Base-by-base conservation (phyloP, 108 stramenopile species). In the Pseudonitzschia delicatissima region DNA sequence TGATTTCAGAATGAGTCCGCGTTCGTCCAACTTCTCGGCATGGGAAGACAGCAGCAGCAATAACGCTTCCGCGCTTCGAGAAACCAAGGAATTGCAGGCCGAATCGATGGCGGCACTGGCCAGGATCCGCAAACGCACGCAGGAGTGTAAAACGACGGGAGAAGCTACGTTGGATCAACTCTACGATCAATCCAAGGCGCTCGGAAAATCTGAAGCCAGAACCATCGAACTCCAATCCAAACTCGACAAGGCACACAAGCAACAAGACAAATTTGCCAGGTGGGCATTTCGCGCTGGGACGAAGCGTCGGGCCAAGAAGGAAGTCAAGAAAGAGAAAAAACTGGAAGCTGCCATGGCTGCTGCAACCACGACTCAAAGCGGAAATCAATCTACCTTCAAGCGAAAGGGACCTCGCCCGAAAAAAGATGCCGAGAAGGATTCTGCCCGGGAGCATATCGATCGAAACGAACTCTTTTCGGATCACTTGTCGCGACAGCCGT, bases 21-120 rank as follows among this genome's bases (percentile, higher is more conserved):
- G n/a, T n/a, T n/a, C n/a, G n/a, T n/a, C n/a, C n/a, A n/a, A n/a
- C n/a, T n/a, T n/a, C n/a, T n/a, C n/a, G n/a, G n/a, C n/a, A n/a
- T n/a, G n/a, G n/a, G n/a, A n/a, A n/a, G n/a, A 32, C 55, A 32
- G 7, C 29, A 57, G 18, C 55, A 57, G 9, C 55, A 57, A 57
- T 27, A 57, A 35, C 32, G 55, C 27, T 17, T 8, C 3, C 20
- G n/a, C 23, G 21, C 2, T 48, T 23, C 21, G 4, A 23, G 53
- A 55, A 28, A 28, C 31, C 13, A 55, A 55, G 27, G 34, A 55
- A 12, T 1, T 53, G 15, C 52, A 53, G 15, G 9, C 23, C 26
- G 27, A 15, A 31, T 27, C 26, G 11, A 12, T 53, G 4, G 52
- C 23, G 0, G 21, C 52, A 5, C 29, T 53, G 15, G 9, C 6